phyloP scores from a whole-genome alignment of 2,329 filamentous ascomycete species.

The Camptophora hylomeconis region DNA sequence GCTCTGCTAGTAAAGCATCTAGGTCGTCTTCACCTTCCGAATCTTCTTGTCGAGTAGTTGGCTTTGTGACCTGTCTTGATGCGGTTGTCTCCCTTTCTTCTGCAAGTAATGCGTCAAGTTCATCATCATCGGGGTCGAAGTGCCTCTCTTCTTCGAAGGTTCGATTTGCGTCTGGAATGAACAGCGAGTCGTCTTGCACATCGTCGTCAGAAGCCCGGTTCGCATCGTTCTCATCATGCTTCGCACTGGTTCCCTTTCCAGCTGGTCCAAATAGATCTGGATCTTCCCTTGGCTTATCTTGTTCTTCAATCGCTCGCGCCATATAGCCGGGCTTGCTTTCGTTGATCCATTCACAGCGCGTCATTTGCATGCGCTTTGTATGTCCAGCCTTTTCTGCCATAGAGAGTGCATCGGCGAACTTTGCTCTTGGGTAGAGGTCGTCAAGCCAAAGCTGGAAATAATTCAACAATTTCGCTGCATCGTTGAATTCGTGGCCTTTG shows the following conservation, averaged over 20 bases:
- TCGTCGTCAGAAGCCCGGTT: constrained; percentile 1
- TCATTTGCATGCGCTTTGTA: constrained; percentile 61
- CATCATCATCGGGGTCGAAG: constrained; percentile 10
- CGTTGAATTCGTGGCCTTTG: constrained; percentile 91
- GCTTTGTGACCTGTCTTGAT: not conserved
- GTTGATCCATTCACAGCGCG: constrained; percentile 72
- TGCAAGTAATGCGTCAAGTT: constrained; percentile 10
- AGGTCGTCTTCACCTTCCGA: constrained; percentile 18
- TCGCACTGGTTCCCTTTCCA: not conserved
- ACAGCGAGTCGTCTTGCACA: constrained; percentile 9
- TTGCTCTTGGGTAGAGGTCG: constrained; percentile 86
- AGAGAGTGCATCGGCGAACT: constrained; percentile 73
- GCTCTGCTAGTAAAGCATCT: constrained; percentile 17
- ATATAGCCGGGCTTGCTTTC: constrained; percentile 38
- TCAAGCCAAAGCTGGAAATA: constrained; percentile 97
- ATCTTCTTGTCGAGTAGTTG: constrained; percentile 5
- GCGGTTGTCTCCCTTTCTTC: constrained; percentile 1
- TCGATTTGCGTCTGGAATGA: constrained; percentile 7
- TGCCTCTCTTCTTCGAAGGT: no score
- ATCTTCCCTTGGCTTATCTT: constrained; percentile 8
- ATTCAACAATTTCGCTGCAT: constrained; percentile 66
- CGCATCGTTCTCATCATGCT: constrained; percentile 3
- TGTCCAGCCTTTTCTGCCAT: constrained; percentile 94
- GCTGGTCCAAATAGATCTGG: constrained; percentile 6
- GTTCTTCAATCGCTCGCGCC: constrained; percentile 6